phyloP scores from a whole-genome alignment of 768 basidiomycete genomes.

The Leucosporidium creatinivorum region DNA sequence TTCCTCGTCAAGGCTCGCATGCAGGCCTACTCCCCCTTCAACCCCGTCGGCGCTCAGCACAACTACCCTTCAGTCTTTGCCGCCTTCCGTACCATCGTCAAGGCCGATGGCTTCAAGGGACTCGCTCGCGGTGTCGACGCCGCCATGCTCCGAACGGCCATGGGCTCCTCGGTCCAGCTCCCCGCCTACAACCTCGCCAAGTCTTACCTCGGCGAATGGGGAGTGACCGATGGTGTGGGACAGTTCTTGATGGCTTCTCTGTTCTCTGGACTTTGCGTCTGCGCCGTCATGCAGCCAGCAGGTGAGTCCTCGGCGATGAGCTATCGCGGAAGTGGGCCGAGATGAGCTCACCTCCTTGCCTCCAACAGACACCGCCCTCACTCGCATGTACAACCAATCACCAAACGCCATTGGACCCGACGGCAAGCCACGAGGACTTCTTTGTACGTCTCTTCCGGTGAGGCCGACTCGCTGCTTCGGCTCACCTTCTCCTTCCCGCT shows the following conservation, averaged over 20 bases:
- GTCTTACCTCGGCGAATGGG: conserved; percentile 60
- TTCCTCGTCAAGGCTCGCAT: conserved; percentile 96
- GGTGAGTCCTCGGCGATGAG: conserved; percentile 45
- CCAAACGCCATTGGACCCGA: conserved; percentile 58
- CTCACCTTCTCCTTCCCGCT: not conserved
- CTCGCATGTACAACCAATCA: conserved; percentile 94
- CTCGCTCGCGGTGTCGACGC: conserved; percentile 86
- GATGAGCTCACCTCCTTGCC: conserved; percentile 10
- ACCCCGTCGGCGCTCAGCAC: conserved; percentile 92
- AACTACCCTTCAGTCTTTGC: conserved; percentile 76
- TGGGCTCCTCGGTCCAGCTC: conserved; percentile 92
- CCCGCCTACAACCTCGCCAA: conserved; percentile 95
- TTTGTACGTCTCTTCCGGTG: conserved; percentile 7
- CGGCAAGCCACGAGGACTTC: conserved; percentile 51
- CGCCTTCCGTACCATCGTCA: conserved; percentile 71
- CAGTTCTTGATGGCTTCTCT: conserved; percentile 82
- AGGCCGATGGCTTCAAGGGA: conserved; percentile 68
- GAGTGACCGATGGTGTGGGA: conserved; percentile 70
- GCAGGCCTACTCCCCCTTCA: conserved; percentile 93
- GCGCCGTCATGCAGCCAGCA: conserved; percentile 79
- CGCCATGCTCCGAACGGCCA: conserved; percentile 83
- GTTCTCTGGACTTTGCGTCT: conserved; percentile 80
- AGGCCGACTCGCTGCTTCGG: too few relatives aligned
- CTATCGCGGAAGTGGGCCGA: not conserved
- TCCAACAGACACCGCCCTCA: conserved; percentile 54